Percentiles rank a stretch among this genome's conserved stretches.
These are phyloP conservation scores for Rosa lucieae DNA, from an alignment of 306 rosid genomes.

Conservation along the genomic window DNA sequence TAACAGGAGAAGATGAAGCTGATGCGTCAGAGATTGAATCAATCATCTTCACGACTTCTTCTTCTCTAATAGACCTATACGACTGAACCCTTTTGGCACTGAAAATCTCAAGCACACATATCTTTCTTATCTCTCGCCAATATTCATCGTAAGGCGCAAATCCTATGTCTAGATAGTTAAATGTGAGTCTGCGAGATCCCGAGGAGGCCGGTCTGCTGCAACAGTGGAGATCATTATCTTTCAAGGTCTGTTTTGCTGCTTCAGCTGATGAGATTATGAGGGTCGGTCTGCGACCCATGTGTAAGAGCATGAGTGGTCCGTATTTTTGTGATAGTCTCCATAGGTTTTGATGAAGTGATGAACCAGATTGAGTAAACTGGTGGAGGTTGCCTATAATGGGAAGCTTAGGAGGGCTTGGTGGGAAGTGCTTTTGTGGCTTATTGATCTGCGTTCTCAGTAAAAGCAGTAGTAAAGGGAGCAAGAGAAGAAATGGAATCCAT, in stretches of 20 bases:
- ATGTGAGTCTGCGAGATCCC: constrained; percentile 27
- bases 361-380: constrained; percentile 24
- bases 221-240: constrained; percentile 30
- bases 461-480: neutral
- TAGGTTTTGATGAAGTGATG: constrained; percentile 16
- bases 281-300: neutral
- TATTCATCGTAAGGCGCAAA: constrained; percentile 40
- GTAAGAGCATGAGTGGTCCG: constrained; percentile 20
- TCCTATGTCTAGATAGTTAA: constrained; percentile 41
- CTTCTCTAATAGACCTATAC: constrained; percentile 13
- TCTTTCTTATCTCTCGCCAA: constrained; percentile 46
- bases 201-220: constrained; percentile 16
- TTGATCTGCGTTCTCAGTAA: neutral
- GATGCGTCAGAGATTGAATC: constrained; percentile 9
- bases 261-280: constrained; percentile 26
- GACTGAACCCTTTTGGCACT: constrained; percentile 25
- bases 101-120: constrained; percentile 39
- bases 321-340: constrained; percentile 21
- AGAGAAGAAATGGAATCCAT: constrained; percentile 15
- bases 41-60: constrained; percentile 11
- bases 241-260: constrained; percentile 15
- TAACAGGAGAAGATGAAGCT: neutral
- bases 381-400: constrained; percentile 29
- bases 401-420: constrained; percentile 27
- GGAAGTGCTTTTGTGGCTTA: neutral